Evolutionary conservation across 2,329 filamentous ascomycete genomes (phyloP).

Genomic region (Alternaria sp.): DNA sequence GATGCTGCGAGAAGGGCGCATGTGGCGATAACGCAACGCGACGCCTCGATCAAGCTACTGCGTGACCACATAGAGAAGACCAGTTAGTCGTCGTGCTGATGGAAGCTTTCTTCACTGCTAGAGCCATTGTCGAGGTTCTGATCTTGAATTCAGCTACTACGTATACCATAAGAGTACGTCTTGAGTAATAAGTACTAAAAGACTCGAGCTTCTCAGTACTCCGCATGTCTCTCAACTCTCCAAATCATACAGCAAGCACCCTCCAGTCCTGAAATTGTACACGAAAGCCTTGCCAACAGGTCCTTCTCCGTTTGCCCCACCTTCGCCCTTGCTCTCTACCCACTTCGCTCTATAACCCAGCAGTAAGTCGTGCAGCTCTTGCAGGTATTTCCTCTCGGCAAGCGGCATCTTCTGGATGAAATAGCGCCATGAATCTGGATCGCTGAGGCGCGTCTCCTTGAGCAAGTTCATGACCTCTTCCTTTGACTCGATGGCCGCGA

Average conservation of each 20-base stretch:
- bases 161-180: no score
- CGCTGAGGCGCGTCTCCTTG: slow-evolving; percentile 74
- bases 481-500: slow-evolving; percentile 86
- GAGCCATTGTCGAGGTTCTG: no score
- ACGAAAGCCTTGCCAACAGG: slow-evolving; percentile 77
- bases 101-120: no score
- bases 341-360: slow-evolving; percentile 66
- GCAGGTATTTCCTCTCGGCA: slow-evolving; percentile 80
- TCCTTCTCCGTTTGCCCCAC: slow-evolving; percentile 45
- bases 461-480: slow-evolving; percentile 83
- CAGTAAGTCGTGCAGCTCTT: slow-evolving; percentile 81
- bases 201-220: no score
- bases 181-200: no score
- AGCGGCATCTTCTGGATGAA: slow-evolving; percentile 80
- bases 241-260: slow-evolving; percentile 86
- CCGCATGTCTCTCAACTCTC: slow-evolving; percentile 36
- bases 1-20: no score
- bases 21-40: no score
- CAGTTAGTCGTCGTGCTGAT: no score
- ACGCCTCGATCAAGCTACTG: no score
- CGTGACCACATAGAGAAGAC: no score
- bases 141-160: no score
- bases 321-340: slow-evolving; percentile 51
- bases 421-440: slow-evolving; percentile 82
- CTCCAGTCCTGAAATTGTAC: slow-evolving; percentile 88